Base-by-base conservation (phyloP, 2,329 filamentous ascomycete genomes). In the Trichoderma endophyticum region DNA sequence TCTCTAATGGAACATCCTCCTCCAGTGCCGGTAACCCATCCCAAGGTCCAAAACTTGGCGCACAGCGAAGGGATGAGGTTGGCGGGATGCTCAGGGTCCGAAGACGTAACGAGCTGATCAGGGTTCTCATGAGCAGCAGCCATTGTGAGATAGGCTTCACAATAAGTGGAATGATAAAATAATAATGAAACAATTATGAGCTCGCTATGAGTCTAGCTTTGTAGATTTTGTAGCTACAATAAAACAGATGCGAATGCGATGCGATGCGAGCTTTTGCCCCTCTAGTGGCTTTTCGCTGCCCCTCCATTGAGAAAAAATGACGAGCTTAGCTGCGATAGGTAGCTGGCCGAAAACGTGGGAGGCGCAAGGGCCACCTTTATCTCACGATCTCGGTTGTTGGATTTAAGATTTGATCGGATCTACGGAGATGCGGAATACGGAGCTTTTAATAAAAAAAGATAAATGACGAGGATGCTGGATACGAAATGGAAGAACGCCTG, bases 41-140 rank as follows among this genome's bases (percentile, higher is more conserved):
- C 96, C 77, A 97, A 86, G 21, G 88, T 93, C 89, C 97, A 99
- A 84, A 99, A 99, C 81, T 95, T 96, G 79, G 92, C 92, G 84
- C 96, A 99, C 63, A 99, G 88, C 62, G 93, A 91, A 74, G 95
- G 96, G 76, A 98, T 98, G 77, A 97, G 88, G 84, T 99, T 99
- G 76, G 96, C 95, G 26, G 96, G 96, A 83, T 99, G 96, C 73
- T 94, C 85, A 6, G 92, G 91, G 80, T 98, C 90, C 34, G 83
- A 79, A 12, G 90, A 92, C 51, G 82, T 82, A 80, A 92, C 83
- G 74, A 91, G 86, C 75, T 87, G 82, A 79, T 90, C 86, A 39
- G 75, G 72, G 61, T 76, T 68, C 9, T 64, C 70, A 36, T 34
- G 48, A 70, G 75, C 9, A 54, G 71, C 61, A 3, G 62, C 62